Conservation (phyloP, 345 rosid genomes). For the Citrus maxima region DNA sequence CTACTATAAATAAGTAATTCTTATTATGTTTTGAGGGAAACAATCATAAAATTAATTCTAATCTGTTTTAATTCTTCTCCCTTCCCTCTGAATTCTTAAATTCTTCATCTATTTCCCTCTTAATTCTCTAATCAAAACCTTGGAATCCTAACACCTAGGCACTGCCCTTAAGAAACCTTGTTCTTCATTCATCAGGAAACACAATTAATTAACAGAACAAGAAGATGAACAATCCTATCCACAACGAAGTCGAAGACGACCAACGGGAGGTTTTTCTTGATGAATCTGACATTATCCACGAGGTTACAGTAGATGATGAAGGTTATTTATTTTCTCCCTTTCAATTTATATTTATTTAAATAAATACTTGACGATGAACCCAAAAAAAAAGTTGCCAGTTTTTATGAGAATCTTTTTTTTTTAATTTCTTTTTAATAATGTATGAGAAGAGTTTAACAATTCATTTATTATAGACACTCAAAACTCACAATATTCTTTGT, state of each 20-base stretch:
- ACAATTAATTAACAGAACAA: neutral
- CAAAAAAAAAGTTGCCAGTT: neutral
- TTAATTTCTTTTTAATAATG: too few relatives aligned
- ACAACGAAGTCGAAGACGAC: conserved; percentile 52
- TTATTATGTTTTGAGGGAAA: too few relatives aligned
- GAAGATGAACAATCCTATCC: conserved; percentile 26
- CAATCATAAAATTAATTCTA: too few relatives aligned
- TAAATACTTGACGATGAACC: neutral
- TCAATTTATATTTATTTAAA: neutral
- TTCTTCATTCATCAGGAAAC: neutral
- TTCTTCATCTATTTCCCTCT: too few relatives aligned
- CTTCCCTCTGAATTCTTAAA: too few relatives aligned
- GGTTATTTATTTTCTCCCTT: conserved; percentile 33
- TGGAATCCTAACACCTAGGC: neutral
- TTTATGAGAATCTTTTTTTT: neutral
- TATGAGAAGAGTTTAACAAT: too few relatives aligned
- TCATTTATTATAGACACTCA: neutral
- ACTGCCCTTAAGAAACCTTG: neutral
- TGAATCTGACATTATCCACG: conserved; percentile 67
- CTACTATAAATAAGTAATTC: too few relatives aligned
- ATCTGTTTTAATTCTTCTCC: too few relatives aligned
- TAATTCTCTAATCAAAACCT: too few relatives aligned
- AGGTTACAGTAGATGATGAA: conserved; percentile 72
- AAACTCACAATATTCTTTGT: neutral
- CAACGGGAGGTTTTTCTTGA: conserved; percentile 66